phyloP scores from a whole-genome alignment of 352 stramenopile species.

The Peronospora destructor region DNA sequence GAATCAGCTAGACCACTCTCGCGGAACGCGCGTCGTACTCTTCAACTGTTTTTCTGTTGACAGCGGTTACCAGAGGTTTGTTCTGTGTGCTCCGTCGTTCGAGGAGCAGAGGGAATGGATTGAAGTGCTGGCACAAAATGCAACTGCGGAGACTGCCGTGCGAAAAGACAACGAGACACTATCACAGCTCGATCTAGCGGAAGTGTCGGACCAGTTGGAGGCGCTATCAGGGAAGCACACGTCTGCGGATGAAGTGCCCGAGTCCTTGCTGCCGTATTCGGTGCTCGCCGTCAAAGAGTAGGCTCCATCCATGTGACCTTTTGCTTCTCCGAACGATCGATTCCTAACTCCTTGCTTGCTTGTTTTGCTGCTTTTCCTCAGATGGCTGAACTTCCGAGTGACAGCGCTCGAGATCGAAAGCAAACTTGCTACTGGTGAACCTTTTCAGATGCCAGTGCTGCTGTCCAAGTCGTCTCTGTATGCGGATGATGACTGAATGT shows the following conservation, averaged over 20 bases:
- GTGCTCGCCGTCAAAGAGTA: slow-evolving; percentile 84
- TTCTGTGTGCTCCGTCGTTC: slow-evolving; percentile 76
- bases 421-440: slow-evolving; percentile 69
- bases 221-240: slow-evolving; percentile 74
- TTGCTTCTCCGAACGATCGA: background rate
- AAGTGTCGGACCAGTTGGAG: slow-evolving; percentile 74
- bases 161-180: slow-evolving; percentile 69
- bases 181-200: slow-evolving; percentile 63
- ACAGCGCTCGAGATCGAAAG: slow-evolving; percentile 81
- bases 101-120: slow-evolving; percentile 87
- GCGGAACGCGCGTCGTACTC: slow-evolving; percentile 72
- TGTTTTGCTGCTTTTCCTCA: slow-evolving; percentile 17
- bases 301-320: slow-evolving; percentile 17
- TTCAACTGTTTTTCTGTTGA: slow-evolving; percentile 86
- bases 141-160: slow-evolving; percentile 68
- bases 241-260: slow-evolving; percentile 54
- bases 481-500: slow-evolving; percentile 69
- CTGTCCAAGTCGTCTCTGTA: slow-evolving; percentile 85
- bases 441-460: slow-evolving; percentile 79
- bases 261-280: slow-evolving; percentile 69
- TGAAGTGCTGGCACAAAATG: slow-evolving; percentile 81
- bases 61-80: slow-evolving; percentile 76
- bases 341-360: slow-evolving; percentile 12
- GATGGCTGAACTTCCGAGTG: slow-evolving; percentile 82
- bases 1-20: slow-evolving; percentile 86